Base-by-base conservation (phyloP, 2,329 filamentous ascomycete genomes). In the Gaeumannomyces sp. region DNA sequence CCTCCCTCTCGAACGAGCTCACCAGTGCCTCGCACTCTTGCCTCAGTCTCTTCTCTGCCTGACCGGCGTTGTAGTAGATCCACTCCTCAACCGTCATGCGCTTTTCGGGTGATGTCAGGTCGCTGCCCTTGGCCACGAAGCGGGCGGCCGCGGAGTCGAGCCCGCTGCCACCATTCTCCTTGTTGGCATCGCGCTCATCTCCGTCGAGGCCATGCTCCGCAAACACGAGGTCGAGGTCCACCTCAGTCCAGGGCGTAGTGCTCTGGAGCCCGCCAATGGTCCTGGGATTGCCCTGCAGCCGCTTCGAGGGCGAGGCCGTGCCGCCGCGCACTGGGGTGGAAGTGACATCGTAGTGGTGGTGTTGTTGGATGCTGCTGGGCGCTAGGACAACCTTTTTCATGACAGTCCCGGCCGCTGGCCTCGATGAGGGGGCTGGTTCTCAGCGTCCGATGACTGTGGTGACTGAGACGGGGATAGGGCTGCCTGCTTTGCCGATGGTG, bases 21-120 rank as follows among this genome's bases (percentile, higher is more conserved):
- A 99, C 92, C 75, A 96, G 85, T 31, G 86, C 80, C 79, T 98
- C 94, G 72, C 93, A 97, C 73, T 96, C 90, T 50, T 83, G 79
- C 72, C 89, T 89, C 64, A 99, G 79, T 74, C 87, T 89, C 76
- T 88, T 86, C 79, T 98, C 93, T 0, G 91, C 92, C 73, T 89
- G 82, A 67, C 84, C 83, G 0, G 95, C 95, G 69, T 95, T 93
- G 76, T 89, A 85, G 65, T 88, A 81, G 56, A 99, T 90, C 92
- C 94, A 99, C 75, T 97, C 88, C 75, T 97, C 92, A 0, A 98
- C 92, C 6, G 88, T 94, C 93, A 99, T 97, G 53, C 84, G 81
- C 79, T 90, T 93, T 79, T 98, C 95, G 0, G 88, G 85, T 64
- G 84, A 90, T 2, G 85, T 89, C 64, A 99, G 77, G 19, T 84